Evolutionary conservation across 2,329 filamentous ascomycete genomes (phyloP), one percentile per base, ranked within the genome.

Genomic region (Parastagonospora avenae): DNA sequence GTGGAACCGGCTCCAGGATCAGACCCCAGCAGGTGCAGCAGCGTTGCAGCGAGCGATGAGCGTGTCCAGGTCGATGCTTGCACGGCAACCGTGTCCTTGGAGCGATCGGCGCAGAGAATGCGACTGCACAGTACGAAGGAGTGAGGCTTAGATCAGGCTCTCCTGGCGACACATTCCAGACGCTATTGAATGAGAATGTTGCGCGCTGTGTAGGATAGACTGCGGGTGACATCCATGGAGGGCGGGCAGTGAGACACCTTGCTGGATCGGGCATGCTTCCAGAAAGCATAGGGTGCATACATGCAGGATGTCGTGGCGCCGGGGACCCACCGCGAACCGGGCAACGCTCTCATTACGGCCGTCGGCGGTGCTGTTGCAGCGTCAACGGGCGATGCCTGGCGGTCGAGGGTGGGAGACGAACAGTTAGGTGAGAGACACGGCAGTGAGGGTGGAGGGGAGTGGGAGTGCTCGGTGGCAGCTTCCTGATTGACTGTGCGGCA

Each of bases 51-150:
- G 45, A 61, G 58, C 56, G 41, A 55, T 5, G 19, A 24, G 19
- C 19, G 19, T 24, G 42, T 48, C 30, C 54, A 50, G 51, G 54
- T 51, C 56, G 59, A 58, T 44, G 59, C 55, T 55, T 67, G 57
- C 66, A 64, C 52, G 48, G 57, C 52, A 55, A 62, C 63, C 63
- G 60, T 62, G 63, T 55, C 50, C 53, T 50, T 67, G 64, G 64
- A 54, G 55, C 44, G 63, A 16, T 28, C 14, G 28, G 27, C 39
- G 27, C 24, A 42, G 45, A 38, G 32, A 55, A 57, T 59, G 62
- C 59, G 56, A 63, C 63, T 50, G 51, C 5, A 24, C 19, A 24
- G 62, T 66, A 52, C 63, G 57, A 50, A 37, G 35, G 35, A 37
- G 35, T 37, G 35, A 37, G 35, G 35, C 27, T 4, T 36, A 28